phyloP scores from a whole-genome alignment of 2,329 filamentous ascomycete species.

The Cytospora mali region DNA sequence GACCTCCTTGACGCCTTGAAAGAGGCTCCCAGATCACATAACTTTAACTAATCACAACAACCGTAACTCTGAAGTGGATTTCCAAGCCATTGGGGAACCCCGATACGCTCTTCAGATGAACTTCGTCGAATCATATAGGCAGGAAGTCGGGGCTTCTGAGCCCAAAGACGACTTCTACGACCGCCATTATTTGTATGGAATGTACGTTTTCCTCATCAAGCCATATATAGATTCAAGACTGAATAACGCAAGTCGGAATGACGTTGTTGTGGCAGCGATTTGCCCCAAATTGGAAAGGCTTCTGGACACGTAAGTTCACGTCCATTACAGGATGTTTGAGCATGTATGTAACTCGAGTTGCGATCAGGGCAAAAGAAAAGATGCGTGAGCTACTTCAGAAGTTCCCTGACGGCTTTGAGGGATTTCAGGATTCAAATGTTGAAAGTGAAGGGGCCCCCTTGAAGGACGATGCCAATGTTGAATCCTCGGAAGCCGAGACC shows the following conservation, averaged over 20 bases:
- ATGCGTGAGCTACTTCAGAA: slow-evolving; percentile 1
- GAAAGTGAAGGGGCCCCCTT: no score
- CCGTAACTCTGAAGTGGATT: not conserved
- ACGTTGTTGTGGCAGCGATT: slow-evolving; percentile 3
- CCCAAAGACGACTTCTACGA: slow-evolving; percentile 14
- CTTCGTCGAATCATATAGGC: slow-evolving; percentile 4
- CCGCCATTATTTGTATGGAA: slow-evolving; percentile 4
- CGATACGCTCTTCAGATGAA: slow-evolving; percentile 7
- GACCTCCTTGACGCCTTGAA: not conserved
- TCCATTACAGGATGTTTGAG: not conserved
- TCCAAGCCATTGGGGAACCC: slow-evolving; percentile 10
- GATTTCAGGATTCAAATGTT: not conserved
- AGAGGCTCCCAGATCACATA: not conserved
- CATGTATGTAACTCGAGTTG: not conserved
- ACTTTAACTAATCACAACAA: not conserved
- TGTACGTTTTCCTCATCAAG: not conserved
- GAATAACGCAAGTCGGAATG: not conserved
- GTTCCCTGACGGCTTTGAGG: slow-evolving; percentile 6
- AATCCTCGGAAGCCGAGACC: no score
- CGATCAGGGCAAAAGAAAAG: not conserved
- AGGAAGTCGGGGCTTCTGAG: slow-evolving; percentile 5
- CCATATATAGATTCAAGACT: not conserved
- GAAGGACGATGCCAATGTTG: no score
- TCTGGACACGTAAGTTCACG: not conserved
- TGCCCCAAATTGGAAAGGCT: slow-evolving; percentile 6